Conservation (phyloP, 2,329 filamentous ascomycete species). For the Zymoseptoria crescenta region DNA sequence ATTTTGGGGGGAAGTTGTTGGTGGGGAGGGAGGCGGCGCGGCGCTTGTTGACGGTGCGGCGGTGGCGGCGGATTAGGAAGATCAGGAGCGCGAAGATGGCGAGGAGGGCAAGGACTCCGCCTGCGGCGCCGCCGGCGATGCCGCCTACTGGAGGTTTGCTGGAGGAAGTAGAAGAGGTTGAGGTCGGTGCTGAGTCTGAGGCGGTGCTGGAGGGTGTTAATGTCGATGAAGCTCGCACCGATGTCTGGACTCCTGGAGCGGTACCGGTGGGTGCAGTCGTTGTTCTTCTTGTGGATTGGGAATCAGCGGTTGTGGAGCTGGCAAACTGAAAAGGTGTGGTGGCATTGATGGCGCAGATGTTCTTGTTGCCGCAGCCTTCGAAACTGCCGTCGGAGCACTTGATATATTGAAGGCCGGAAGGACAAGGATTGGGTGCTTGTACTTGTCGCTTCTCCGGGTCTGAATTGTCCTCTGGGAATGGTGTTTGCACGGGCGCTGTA, state of each 20-base stretch:
- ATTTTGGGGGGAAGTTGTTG: background rate
- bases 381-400: background rate
- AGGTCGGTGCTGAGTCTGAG: background rate
- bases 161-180: too few relatives aligned
- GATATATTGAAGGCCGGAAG: background rate
- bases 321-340: background rate
- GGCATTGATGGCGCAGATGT: background rate
- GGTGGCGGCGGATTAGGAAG: conserved; percentile 31
- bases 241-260: background rate
- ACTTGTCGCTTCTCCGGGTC: background rate
- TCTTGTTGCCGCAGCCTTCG: background rate
- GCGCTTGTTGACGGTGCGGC: conserved; percentile 18
- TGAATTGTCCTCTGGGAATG: background rate
- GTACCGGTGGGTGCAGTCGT: background rate
- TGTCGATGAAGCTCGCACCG: background rate
- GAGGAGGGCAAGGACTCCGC: conserved; percentile 30
- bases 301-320: background rate
- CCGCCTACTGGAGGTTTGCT: conserved; percentile 17
- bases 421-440: background rate
- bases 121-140: conserved; percentile 35
- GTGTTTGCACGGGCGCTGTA: background rate
- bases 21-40: background rate
- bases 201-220: background rate
- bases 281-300: background rate
- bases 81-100: conserved; percentile 21